Evolutionary conservation across 2,329 filamentous ascomycete species (phyloP).

Genomic region (Calonectria pseudoreteaudii): DNA sequence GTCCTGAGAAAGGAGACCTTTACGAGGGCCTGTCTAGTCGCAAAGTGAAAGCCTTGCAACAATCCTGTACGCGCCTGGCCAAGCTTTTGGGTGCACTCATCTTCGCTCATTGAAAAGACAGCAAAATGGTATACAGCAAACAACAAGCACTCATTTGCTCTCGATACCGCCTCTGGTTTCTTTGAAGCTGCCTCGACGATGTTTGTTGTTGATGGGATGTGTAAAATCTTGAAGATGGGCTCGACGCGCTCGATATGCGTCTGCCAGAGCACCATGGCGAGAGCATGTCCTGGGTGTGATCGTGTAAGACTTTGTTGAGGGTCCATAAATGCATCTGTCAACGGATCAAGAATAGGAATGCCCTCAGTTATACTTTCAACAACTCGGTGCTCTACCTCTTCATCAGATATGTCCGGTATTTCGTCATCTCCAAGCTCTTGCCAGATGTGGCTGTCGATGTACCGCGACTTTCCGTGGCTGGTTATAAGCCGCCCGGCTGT

Average conservation of each 20-base stretch:
- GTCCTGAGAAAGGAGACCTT: constrained; percentile 63
- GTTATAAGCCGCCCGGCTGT: constrained; percentile 37
- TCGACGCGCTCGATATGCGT: constrained; percentile 40
- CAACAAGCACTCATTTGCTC: constrained; percentile 50
- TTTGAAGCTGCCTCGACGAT: constrained; percentile 32
- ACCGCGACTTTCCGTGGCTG: constrained; percentile 52
- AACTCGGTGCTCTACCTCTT: neutral
- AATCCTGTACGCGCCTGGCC: constrained; percentile 50
- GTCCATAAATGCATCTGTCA: constrained; percentile 12
- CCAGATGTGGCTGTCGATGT: constrained; percentile 51
- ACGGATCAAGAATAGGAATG: neutral
- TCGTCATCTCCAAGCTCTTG: constrained; percentile 9
- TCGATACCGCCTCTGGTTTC: constrained; percentile 36
- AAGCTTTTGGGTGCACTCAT: constrained; percentile 53
- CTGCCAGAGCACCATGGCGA: constrained; percentile 41
- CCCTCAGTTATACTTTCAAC: too few relatives aligned
- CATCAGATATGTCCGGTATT: constrained; percentile 10
- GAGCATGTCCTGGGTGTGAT: constrained; percentile 33
- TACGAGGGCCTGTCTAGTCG: constrained; percentile 60
- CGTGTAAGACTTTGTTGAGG: neutral
- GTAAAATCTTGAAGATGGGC: constrained; percentile 40
- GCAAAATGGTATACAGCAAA: constrained; percentile 59
- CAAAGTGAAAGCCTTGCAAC: constrained; percentile 52
- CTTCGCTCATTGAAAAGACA: constrained; percentile 54
- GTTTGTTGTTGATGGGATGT: constrained; percentile 38